Evolutionary conservation across 192 early-diverging fungal species (phyloP).

Genomic region (Umbelopsis ramanniana): DNA sequence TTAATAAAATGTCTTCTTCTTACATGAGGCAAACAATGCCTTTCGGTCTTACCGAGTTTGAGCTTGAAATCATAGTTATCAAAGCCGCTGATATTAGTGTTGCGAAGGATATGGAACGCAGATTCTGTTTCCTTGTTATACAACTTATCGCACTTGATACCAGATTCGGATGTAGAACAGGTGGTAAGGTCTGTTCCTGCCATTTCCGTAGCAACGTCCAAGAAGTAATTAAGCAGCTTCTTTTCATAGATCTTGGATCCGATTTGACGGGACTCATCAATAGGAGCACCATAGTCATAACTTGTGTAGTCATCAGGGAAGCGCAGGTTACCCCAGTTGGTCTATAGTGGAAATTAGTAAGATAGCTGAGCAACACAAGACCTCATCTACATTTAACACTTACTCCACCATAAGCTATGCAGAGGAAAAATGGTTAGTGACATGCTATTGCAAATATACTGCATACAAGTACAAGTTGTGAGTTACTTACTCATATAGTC

Average conservation of each 20-base stretch:
- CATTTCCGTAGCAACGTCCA: constrained; percentile 27
- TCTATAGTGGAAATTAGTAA: background rate
- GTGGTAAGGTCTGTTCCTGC: constrained; percentile 9
- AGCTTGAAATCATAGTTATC: constrained; percentile 22
- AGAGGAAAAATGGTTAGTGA: background rate
- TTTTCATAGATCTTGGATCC: constrained; percentile 27
- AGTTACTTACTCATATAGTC: constrained; percentile 26
- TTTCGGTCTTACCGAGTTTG: background rate
- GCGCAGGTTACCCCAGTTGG: constrained; percentile 31
- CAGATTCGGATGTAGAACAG: constrained; percentile 6
- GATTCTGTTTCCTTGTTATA: constrained; percentile 22
- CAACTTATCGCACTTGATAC: constrained; percentile 3
- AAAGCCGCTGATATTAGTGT: constrained; percentile 19
- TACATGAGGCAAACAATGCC: background rate
- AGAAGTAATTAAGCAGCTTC: constrained; percentile 29
- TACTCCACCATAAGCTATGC: constrained; percentile 25
- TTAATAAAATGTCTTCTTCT: background rate
- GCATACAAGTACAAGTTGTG: background rate
- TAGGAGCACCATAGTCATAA: constrained; percentile 32
- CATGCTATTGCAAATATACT: background rate
- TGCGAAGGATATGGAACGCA: constrained; percentile 23
- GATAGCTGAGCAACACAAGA: background rate
- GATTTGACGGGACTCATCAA: constrained; percentile 30
- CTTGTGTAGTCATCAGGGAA: constrained; percentile 30
- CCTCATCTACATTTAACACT: background rate